Conservation (phyloP, 768 basidiomycete genomes). For the Panaeolus papilionaceus region DNA sequence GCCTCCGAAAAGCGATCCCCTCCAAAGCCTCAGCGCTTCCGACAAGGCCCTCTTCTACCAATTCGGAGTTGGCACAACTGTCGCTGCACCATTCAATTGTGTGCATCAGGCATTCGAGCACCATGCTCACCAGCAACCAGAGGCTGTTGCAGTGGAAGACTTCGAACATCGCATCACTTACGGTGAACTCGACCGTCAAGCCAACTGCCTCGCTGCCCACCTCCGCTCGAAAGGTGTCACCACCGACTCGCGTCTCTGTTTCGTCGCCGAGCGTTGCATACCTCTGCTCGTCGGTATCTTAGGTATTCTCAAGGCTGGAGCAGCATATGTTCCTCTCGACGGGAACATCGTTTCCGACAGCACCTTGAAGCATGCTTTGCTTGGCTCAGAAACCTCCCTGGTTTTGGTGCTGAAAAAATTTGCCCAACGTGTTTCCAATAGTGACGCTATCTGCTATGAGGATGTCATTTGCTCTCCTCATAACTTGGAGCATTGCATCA, state of each 20-base stretch:
- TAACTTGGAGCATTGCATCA: slow-evolving; percentile 33
- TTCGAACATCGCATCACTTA: slow-evolving; percentile 55
- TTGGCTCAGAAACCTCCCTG: slow-evolving; percentile 48
- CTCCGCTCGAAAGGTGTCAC: slow-evolving; percentile 50
- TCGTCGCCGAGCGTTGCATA: slow-evolving; percentile 61
- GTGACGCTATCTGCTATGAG: slow-evolving; percentile 35
- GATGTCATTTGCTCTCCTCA: slow-evolving; percentile 28
- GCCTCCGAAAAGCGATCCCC: slow-evolving; percentile 27
- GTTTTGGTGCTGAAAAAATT: slow-evolving; percentile 53
- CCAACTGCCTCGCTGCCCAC: slow-evolving; percentile 50
- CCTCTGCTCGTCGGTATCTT: slow-evolving; percentile 59
- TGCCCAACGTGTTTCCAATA: slow-evolving; percentile 39
- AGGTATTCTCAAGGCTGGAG: slow-evolving; percentile 62
- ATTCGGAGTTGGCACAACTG: slow-evolving; percentile 49
- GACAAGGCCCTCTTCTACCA: slow-evolving; percentile 51
- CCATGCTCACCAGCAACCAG: slow-evolving; percentile 47
- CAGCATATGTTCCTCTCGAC: slow-evolving; percentile 64
- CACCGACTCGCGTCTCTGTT: slow-evolving; percentile 57
- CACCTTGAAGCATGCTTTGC: slow-evolving; percentile 56
- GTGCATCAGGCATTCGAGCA: slow-evolving; percentile 63
- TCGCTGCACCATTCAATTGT: slow-evolving; percentile 48
- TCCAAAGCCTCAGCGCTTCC: slow-evolving; percentile 41
- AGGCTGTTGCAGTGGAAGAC: slow-evolving; percentile 56
- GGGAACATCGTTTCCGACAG: slow-evolving; percentile 62
- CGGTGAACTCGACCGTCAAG: slow-evolving; percentile 52